Evolutionary conservation across 2,329 filamentous ascomycete genomes (phyloP), one percentile per base, ranked within the genome.

Genomic region (Ambrosiella xylebori): DNA sequence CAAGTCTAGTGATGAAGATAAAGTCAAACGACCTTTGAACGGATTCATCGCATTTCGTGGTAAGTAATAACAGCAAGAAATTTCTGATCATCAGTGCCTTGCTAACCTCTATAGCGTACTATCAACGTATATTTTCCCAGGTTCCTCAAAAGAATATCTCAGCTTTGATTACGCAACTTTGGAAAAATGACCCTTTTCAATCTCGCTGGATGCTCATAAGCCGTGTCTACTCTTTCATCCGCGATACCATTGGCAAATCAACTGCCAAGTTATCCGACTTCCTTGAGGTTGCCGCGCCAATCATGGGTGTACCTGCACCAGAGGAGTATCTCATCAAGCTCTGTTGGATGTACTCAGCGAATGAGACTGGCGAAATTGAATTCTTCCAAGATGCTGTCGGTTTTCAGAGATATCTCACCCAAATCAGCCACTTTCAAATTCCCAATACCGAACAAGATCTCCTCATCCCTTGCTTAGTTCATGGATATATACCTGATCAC

Each of bases 141-240:
- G 65, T 70, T 54, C 72, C 72, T 41, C 78, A 80, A 67, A 79
- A 78, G 68, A 69, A 69, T 47, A 74, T 76, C 56, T 80, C 76
- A 52, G 71, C 71, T 12, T 68, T 73, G 61, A 66, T 80, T 60
- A 73, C 69, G 27, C 64, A 66, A 38, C 68, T 79, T 61, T 80
- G 77, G 77, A 66, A 71, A 54, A 67, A 68, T 44, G 76, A 80
- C 62, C 69, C 69, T 51, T 73, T 73, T 67, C 72, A 76, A 63
- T 69, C 71, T 59, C 71, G 76, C 62, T 79, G 76, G 76, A 70
- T 70, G 54, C 67, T 80, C 61, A 66, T 79, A 58, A 73, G 76
- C 47, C 77, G 77, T 64, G 74, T 76, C 13, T 80, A 77, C 69
- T 79, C 76, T 37, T 70, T 72, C 61, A 69, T 78, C 53, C 73